phyloP scores from a whole-genome alignment of 2,329 filamentous ascomycete genomes.

The Arthrinium puccinioides region DNA sequence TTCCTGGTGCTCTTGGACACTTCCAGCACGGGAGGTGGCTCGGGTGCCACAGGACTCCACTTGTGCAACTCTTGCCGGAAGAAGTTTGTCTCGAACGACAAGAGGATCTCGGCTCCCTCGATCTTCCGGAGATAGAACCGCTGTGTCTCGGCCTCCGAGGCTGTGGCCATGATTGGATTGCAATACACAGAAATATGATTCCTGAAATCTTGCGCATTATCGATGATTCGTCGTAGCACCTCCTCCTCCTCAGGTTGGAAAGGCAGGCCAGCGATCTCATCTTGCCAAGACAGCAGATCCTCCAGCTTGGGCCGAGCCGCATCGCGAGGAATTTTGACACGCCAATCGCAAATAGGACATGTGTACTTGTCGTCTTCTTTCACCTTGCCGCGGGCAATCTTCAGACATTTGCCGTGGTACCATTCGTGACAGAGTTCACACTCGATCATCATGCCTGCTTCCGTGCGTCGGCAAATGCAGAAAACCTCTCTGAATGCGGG shows the following conservation, averaged over 20 bases:
- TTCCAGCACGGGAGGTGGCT: constrained; percentile 78
- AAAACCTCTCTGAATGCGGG: constrained; percentile 70
- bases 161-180: constrained; percentile 71
- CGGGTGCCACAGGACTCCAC: constrained; percentile 83
- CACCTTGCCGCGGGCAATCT: constrained; percentile 94
- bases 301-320: constrained; percentile 92
- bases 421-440: constrained; percentile 98
- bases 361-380: constrained; percentile 99
- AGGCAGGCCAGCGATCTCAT: constrained; percentile 71
- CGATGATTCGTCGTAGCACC: constrained; percentile 75
- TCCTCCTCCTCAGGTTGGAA: constrained; percentile 97
- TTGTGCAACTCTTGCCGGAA: constrained; percentile 93
- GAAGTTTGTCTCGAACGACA: constrained; percentile 94
- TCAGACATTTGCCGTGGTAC: constrained; percentile 98
- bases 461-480: constrained; percentile 87
- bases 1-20: constrained; percentile 89
- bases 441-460: constrained; percentile 99
- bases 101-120: constrained; percentile 88
- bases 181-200: constrained; percentile 75
- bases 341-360: constrained; percentile 95
- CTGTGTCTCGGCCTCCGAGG: constrained; percentile 81
- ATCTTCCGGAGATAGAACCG: constrained; percentile 96
- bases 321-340: constrained; percentile 93
- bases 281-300: constrained; percentile 75
- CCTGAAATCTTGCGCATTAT: constrained; percentile 77